Conservation (phyloP, 2,329 filamentous ascomycete species). For the Botrytis aclada region DNA sequence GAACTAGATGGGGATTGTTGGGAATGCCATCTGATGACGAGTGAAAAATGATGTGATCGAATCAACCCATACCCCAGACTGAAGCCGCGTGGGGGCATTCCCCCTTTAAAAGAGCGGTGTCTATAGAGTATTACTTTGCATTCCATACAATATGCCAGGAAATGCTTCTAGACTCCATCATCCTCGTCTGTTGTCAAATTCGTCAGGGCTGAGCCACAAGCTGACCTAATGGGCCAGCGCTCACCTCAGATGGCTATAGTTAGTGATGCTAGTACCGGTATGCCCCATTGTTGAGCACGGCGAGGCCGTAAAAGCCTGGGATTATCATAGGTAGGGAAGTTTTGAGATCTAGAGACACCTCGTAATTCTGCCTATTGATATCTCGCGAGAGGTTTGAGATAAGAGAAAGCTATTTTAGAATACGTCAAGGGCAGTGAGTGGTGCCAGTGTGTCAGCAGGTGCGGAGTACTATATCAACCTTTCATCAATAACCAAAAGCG, state of each 20-base stretch:
- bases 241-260: not conserved
- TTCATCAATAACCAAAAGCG: not conserved
- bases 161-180: not conserved
- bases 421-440: not conserved
- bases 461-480: not conserved
- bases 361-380: constrained; percentile 3
- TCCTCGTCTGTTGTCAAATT: not conserved
- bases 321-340: not conserved
- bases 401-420: not conserved
- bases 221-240: not conserved
- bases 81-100: not conserved
- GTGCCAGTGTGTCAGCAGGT: not conserved
- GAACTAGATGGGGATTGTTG: not conserved
- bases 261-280: not conserved
- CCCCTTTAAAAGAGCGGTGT: not conserved
- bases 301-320: not conserved
- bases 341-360: not conserved
- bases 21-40: not conserved
- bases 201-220: constrained; percentile 7
- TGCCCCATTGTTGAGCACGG: not conserved
- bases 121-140: not conserved
- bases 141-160: not conserved
- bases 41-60: not conserved
- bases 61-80: not conserved
- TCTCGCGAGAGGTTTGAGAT: not conserved